Base-by-base conservation (phyloP, 768 basidiomycete species). In the Termitomyces sp. region DNA sequence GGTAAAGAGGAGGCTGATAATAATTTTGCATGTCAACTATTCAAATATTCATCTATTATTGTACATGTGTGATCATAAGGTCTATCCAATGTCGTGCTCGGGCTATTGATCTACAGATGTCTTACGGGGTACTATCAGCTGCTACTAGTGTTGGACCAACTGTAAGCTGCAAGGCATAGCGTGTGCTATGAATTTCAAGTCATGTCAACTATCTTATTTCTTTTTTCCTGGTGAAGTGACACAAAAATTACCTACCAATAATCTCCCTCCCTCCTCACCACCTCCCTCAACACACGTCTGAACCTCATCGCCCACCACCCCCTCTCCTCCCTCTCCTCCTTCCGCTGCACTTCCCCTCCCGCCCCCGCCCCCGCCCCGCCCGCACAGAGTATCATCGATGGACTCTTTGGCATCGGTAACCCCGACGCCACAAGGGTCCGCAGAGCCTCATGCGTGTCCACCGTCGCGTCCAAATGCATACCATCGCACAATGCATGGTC, bases 381-480 rank as follows among this genome's bases (percentile, higher is more conserved):
- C 1, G n/a, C 41, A 43, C 41, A 43, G 10, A 38, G 8, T 5
- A 26, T 28, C 36, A 83, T 74, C 0, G 88, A 91, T 12, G 90
- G 89, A 64, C 88, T 89, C 70, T 85, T 89, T 13, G 88, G 88
- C 3, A 90, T 64, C 4, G 89, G 88, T 43, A 80, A 63, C 16
- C 79, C 80, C 60, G 76, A 76, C 13, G 71, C 68, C 44, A 79
- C 65, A 32, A 80, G 63, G 30, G 74, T 74, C 13, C 71, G 67
- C 16, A 80, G 69, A 35, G 73, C 71, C 40, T 69, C 64, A 36
- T 69, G 69, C 5, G 69, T 73, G 57, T 75, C 74, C 20, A 71
- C 69, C 50, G 55, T 67, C 50, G 60, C 55, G 50, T 71, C 71
- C 55, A 60, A 53, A 56, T 67, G 56, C 53, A 63, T 60, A 51